A percentile compares a stretch with the other conserved stretches of the same genome.
Conservation (phyloP, 116 monocot species). For the Trichopus zeylanicus region DNA sequence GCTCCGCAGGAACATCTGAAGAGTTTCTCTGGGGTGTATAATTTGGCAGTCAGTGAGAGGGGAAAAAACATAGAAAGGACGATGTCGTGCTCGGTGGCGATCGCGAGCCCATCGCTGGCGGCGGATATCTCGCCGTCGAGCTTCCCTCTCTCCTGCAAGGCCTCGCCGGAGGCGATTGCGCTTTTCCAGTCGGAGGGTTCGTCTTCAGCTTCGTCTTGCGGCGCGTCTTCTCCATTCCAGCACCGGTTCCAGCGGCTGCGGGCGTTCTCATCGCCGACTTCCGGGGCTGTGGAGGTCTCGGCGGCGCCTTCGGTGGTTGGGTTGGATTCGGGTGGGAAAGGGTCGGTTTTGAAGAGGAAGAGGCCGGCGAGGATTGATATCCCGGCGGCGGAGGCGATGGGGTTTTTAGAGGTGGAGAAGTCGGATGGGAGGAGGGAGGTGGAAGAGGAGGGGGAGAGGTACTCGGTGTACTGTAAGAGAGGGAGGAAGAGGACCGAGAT, state of each 20-base stretch:
- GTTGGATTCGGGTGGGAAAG: background rate
- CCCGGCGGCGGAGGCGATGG: slow-evolving; percentile 4
- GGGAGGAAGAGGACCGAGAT: slow-evolving; percentile 59
- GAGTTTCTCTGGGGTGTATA: background rate
- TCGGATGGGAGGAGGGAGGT: slow-evolving; percentile 29
- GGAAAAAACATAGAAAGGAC: background rate
- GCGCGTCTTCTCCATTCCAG: slow-evolving; percentile 6
- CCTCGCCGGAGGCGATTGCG: slow-evolving; percentile 21
- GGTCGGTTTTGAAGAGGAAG: slow-evolving; percentile 48
- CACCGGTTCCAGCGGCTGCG: slow-evolving; percentile 12
- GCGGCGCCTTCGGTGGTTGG: slow-evolving; percentile 1
- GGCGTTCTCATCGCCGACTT: background rate
- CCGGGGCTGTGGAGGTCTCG: background rate
- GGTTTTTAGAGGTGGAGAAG: slow-evolving; percentile 1
- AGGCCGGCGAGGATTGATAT: slow-evolving; percentile 43
- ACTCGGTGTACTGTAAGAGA: slow-evolving; percentile 51
- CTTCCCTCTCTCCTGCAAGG: slow-evolving; percentile 28
- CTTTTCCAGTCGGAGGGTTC: slow-evolving; percentile 7
- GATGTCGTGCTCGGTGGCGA: slow-evolving; percentile 42
- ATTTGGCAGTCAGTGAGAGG: background rate
- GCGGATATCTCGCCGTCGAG: slow-evolving; percentile 50
- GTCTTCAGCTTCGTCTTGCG: slow-evolving; percentile 12
- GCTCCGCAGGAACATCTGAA: background rate
- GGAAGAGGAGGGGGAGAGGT: slow-evolving; percentile 31
- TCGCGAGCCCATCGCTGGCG: slow-evolving; percentile 42